phyloP scores from a whole-genome alignment of 495 filamentous ascomycete genomes.

The Penicillium angulare region DNA sequence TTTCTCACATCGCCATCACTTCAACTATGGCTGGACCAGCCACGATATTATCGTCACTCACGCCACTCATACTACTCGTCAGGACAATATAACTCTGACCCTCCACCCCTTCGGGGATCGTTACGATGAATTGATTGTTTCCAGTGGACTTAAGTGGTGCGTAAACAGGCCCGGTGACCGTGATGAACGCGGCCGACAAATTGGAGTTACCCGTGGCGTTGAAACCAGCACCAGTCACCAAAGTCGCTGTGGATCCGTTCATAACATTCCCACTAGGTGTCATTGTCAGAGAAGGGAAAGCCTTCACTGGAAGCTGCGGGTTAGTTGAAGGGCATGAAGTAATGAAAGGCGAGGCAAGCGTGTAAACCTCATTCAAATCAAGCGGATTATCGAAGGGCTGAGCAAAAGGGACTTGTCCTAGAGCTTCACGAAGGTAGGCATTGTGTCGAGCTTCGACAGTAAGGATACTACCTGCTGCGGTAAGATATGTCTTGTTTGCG shows the following conservation, averaged over 20 bases:
- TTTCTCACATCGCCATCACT: no score
- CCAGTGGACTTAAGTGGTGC: constrained; percentile 16
- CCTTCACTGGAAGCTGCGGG: constrained; percentile 54
- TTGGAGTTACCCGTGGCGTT: background rate
- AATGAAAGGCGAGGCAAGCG: constrained; percentile 60
- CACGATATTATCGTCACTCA: constrained; percentile 28
- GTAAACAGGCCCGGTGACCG: constrained; percentile 38
- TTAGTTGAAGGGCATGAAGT: constrained; percentile 53
- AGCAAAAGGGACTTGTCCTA: constrained; percentile 49
- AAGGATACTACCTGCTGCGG: constrained; percentile 61
- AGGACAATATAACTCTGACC: constrained; percentile 42
- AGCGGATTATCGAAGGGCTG: constrained; percentile 59
- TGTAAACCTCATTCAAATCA: constrained; percentile 57
- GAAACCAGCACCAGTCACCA: constrained; percentile 16
- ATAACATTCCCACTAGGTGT: constrained; percentile 7
- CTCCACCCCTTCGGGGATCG: constrained; percentile 31
- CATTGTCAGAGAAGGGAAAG: constrained; percentile 48
- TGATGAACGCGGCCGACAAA: constrained; percentile 33
- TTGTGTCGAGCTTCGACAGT: constrained; percentile 62
- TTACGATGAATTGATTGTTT: constrained; percentile 31
- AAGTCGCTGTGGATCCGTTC: constrained; percentile 12
- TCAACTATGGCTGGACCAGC: constrained; percentile 38
- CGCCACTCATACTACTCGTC: constrained; percentile 20
- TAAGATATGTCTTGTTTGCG: constrained; percentile 50
- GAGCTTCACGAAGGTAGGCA: constrained; percentile 53